Conservation (phyloP, 306 rosid species). For the Parietaria judaica region DNA sequence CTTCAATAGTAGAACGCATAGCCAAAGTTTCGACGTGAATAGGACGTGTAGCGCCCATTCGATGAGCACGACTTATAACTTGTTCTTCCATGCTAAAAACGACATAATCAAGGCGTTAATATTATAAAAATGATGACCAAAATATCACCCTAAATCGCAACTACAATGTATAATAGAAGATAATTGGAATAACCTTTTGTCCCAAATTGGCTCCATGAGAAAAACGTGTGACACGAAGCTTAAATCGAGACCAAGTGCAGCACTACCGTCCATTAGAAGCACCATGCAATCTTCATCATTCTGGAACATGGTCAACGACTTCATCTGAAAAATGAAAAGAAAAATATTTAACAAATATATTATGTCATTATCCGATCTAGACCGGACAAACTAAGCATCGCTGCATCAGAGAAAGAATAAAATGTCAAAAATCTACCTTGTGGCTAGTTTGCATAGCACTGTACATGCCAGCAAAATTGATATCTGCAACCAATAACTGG, state of each 20-base stretch:
- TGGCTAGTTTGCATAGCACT: conserved; percentile 82
- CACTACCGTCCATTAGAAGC: conserved; percentile 98
- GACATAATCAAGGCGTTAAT: conserved; percentile 11
- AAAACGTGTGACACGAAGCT: conserved; percentile 87
- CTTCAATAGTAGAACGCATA: conserved; percentile 93
- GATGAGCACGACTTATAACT: conserved; percentile 98
- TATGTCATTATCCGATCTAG: not conserved
- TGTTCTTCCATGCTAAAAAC: conserved; percentile 88
- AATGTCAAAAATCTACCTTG: conserved; percentile 43
- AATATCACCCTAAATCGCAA: not conserved
- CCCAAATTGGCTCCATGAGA: conserved; percentile 98
- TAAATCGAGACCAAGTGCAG: conserved; percentile 94
- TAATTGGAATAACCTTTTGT: conserved; percentile 53
- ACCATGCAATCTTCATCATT: conserved; percentile 75
- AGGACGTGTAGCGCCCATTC: conserved; percentile 98
- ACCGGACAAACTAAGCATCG: not conserved
- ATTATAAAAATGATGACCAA: not conserved
- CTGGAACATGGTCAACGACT: conserved; percentile 74
- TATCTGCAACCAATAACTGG: conserved; percentile 75
- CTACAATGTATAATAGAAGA: not conserved
- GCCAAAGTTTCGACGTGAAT: conserved; percentile 88
- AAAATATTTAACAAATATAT: conserved; percentile 12
- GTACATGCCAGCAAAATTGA: conserved; percentile 82
- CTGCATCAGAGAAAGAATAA: not conserved
- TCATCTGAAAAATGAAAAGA: conserved; percentile 52